Conservation (phyloP, 1,139 yeast genomes). For the Zhuliangozyma parablackwelliae region DNA sequence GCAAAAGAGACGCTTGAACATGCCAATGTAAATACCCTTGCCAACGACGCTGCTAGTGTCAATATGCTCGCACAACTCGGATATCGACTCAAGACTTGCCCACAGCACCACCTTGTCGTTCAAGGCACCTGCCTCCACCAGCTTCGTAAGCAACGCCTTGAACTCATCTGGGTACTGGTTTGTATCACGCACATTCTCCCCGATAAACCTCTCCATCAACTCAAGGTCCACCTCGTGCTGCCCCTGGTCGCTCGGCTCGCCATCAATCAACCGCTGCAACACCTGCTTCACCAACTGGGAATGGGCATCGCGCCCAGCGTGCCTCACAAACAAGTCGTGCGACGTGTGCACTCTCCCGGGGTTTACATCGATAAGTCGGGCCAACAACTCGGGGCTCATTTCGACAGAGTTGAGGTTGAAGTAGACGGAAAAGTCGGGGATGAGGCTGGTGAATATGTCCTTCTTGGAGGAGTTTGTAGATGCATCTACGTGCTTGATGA, state of each 20-base stretch:
- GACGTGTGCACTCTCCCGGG: constrained; percentile 40
- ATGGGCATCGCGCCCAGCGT: constrained; percentile 6
- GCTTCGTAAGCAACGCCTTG: constrained; percentile 7
- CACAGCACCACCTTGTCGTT: too few relatives aligned
- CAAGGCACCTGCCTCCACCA: constrained; percentile 7
- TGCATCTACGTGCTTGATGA: constrained; percentile 8
- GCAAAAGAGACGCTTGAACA: too few relatives aligned
- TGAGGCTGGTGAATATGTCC: constrained; percentile 9
- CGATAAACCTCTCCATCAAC: constrained; percentile 5
- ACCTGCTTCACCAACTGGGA: constrained; percentile 14
- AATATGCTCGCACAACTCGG: too few relatives aligned
- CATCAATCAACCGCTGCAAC: constrained; percentile 18
- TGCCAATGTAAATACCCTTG: too few relatives aligned
- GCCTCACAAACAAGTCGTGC: constrained; percentile 29
- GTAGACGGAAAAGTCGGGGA: constrained; percentile 32
- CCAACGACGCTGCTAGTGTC: too few relatives aligned
- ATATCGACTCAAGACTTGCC: too few relatives aligned
- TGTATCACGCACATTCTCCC: not conserved
- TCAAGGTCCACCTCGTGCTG: constrained; percentile 6
- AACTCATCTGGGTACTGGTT: not conserved
- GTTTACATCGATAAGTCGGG: constrained; percentile 25
- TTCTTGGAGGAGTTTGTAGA: constrained; percentile 9
- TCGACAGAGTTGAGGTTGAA: constrained; percentile 10
- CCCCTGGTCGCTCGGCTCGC: constrained; percentile 15
- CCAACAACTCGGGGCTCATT: constrained; percentile 14